Percentiles rank a stretch among this genome's conserved stretches.
Evolutionary conservation across 1,284 basidiomycete genomes (phyloP).

Genomic region (Ganoderma boninense): DNA sequence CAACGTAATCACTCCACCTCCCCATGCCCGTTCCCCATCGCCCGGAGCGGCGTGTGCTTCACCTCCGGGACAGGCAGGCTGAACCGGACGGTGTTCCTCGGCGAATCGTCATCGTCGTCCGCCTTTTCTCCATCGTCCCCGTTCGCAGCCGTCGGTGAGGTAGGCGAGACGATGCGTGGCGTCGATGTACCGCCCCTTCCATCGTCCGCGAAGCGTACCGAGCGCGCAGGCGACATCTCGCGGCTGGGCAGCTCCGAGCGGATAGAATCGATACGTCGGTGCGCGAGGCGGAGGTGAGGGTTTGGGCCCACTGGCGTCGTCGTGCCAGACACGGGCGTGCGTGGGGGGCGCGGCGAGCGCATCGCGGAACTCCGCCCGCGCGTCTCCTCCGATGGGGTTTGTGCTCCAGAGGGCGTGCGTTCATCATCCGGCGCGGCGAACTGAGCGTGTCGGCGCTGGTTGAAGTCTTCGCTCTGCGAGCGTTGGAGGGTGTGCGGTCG

Average conservation of each 20-base stretch:
- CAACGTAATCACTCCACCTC: neutral
- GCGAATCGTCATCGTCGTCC: constrained; percentile 31
- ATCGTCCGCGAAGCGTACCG: constrained; percentile 57
- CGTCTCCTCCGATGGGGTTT: constrained; percentile 27
- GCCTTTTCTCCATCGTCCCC: constrained; percentile 16
- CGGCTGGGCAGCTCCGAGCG: constrained; percentile 41
- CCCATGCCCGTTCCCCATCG: neutral
- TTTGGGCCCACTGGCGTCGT: constrained; percentile 27
- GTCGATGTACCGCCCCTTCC: constrained; percentile 29
- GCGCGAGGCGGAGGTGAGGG: constrained; percentile 19
- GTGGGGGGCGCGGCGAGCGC: constrained; percentile 21
- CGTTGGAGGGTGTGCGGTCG: constrained; percentile 27
- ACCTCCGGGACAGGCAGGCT: constrained; percentile 30
- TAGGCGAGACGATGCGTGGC: constrained; percentile 36
- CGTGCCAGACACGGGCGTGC: constrained; percentile 21
- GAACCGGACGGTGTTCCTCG: constrained; percentile 38
- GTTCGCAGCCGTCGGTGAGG: constrained; percentile 24
- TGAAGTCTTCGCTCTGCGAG: constrained; percentile 32
- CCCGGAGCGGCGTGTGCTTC: neutral
- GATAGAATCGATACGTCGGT: constrained; percentile 46
- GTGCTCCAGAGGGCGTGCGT: constrained; percentile 21
- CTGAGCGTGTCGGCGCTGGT: neutral
- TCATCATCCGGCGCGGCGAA: constrained; percentile 7
- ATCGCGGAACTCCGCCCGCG: constrained; percentile 29
- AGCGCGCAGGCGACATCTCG: constrained; percentile 58